Base-by-base conservation (phyloP, 1,139 yeast genomes). In the Sugiyamaella paludigena region DNA sequence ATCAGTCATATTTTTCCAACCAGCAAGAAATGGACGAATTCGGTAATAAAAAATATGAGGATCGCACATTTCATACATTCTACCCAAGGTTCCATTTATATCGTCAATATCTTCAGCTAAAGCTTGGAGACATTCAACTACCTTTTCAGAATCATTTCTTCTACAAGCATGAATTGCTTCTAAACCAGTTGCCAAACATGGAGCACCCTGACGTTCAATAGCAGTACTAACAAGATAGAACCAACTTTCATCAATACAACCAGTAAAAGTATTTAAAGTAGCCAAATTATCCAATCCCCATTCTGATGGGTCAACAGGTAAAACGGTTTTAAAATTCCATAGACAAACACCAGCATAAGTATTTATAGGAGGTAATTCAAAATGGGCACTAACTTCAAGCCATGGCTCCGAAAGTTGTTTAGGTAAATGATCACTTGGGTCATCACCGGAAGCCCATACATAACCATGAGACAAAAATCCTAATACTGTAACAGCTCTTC, bases 51-150 rank as follows among this genome's bases (percentile, higher is more conserved):
- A 91, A 1, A 84, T 83, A 65, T 88, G 95, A 1, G 98, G 97
- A 63, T 89, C 96, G 66, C 97, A 88, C 86, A 85, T 85, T 58
- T 89, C 96, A 63, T 87, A 91, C 95, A 91, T 87, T 59, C 80
- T 77, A 79, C 84, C 80, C 57, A 91, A 69, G 0, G 86, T 78
- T 2, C 84, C 73, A n/a, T 91, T 94, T 58, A 91, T 72, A 50
- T 74, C 72, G 64, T 87, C 96, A 42, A 91, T 84, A 41, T 78
- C 71, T 64, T 85, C 87, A 1, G 96, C 96, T 51, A 88, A 70
- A 38, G 65, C 68, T 61, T 86, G 87, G 36, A 88, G 70, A 40
- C 74, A 67, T 36, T 57, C 60, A 2, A 73, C 70, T 12, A 84
- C 80, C 7, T 59, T 59, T 0, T 58, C 59, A 9, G 69, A 55